Evolutionary conservation across 257 asterid species (phyloP).

Genomic region (Euphrasia confusa): DNA sequence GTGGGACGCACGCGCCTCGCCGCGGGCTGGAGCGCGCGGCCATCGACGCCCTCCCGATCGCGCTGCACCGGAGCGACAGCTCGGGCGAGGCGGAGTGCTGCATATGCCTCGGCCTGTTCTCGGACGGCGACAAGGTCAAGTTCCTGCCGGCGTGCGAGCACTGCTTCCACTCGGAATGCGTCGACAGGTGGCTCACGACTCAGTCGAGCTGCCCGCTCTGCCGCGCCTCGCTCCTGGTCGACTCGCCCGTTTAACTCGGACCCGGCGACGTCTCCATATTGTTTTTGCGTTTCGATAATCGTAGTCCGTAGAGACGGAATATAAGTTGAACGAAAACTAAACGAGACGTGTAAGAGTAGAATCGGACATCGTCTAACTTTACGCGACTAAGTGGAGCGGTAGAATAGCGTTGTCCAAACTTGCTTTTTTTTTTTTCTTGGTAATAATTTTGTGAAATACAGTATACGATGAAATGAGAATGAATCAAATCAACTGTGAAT

Average conservation of each 20-base stretch:
- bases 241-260: conserved; percentile 48
- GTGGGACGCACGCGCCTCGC: conserved; percentile 36
- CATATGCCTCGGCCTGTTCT: conserved; percentile 48
- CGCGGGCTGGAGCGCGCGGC: conserved; percentile 53
- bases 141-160: conserved; percentile 48
- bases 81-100: conserved; percentile 49
- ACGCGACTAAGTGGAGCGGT: no score
- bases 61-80: conserved; percentile 25
- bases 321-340: no score
- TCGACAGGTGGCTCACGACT: conserved; percentile 66
- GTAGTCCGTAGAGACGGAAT: no score
- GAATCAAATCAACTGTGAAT: no score
- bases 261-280: no score
- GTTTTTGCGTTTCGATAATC: no score
- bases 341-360: background rate
- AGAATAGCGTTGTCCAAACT: no score
- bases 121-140: conserved; percentile 46
- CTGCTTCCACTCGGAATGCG: conserved; percentile 59
- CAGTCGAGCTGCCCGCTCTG: conserved; percentile 81
- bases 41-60: conserved; percentile 45
- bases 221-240: conserved; percentile 52
- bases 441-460: no score
- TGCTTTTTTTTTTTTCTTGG: no score
- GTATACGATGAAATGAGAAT: no score
- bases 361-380: no score